These are phyloP conservation scores for Durio zibethinus DNA, from an alignment of 345 rosid genomes.

Conservation along the genomic window DNA sequence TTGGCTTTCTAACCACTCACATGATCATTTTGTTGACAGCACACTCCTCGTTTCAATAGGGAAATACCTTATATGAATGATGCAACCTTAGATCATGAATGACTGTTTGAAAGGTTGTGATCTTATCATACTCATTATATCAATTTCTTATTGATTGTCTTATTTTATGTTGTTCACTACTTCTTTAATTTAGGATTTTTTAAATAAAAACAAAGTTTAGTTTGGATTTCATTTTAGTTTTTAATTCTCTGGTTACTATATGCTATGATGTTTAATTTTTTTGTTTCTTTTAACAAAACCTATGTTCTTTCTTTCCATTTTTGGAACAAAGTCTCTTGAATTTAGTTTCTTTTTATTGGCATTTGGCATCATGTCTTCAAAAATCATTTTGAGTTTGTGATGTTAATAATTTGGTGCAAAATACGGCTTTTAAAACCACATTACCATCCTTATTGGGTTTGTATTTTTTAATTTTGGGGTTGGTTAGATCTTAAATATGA, in stretches of 20 bases:
- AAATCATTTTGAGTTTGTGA: not conserved
- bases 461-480: not conserved
- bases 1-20: not conserved
- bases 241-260: not conserved
- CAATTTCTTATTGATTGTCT: conserved; percentile 9
- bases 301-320: not conserved
- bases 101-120: conserved; percentile 80
- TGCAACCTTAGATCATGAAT: conserved; percentile 84
- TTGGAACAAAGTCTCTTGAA: not conserved
- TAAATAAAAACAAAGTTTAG: not conserved
- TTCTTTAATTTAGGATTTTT: not conserved
- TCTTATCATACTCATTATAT: conserved; percentile 7
- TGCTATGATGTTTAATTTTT: not conserved
- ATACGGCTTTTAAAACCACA: not conserved
- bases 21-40: conserved; percentile 53
- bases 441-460: not conserved
- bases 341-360: not conserved
- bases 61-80: conserved; percentile 76
- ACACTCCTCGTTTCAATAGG: conserved; percentile 78
- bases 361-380: not conserved
- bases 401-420: not conserved
- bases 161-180: not conserved
- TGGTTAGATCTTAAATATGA: not conserved
- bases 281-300: not conserved
- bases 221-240: not conserved